Evolutionary conservation across 2,329 filamentous ascomycete genomes (phyloP).

Genomic region (Alternaria gaisen): DNA sequence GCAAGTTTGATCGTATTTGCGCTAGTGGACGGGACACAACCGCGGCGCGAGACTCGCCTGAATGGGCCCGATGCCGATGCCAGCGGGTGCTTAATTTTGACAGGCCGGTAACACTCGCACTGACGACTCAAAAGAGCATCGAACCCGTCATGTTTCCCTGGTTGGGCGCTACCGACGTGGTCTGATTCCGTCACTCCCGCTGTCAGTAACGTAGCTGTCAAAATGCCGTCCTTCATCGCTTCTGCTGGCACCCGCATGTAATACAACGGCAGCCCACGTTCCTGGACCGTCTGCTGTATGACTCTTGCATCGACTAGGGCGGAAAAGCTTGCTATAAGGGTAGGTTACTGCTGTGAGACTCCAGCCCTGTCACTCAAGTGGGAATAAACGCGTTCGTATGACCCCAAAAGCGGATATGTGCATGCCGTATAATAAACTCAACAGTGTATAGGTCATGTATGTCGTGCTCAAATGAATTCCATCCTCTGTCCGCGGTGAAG

Average conservation of each 20-base stretch:
- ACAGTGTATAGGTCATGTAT: slow-evolving; percentile 29
- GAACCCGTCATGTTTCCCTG: slow-evolving; percentile 18
- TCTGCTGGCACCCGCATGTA: slow-evolving; percentile 36
- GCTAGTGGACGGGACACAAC: slow-evolving; percentile 35
- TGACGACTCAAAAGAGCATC: slow-evolving; percentile 16
- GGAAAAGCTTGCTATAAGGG: slow-evolving; percentile 32
- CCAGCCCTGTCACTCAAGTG: slow-evolving; percentile 40
- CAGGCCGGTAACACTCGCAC: slow-evolving; percentile 41
- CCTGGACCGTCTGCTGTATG: slow-evolving; percentile 25
- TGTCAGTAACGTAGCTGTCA: slow-evolving; percentile 47
- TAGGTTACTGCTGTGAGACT: slow-evolving; percentile 36
- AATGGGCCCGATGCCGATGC: slow-evolving; percentile 21
- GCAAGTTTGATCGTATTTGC: slow-evolving; percentile 28
- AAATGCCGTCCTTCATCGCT: slow-evolving; percentile 37
- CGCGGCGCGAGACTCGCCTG: slow-evolving; percentile 26
- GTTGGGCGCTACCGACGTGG: slow-evolving; percentile 35
- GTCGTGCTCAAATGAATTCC: slow-evolving; percentile 9
- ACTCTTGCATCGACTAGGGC: slow-evolving; percentile 26
- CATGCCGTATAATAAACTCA: slow-evolving; percentile 38
- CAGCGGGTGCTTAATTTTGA: slow-evolving; percentile 40
- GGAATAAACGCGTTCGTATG: slow-evolving; percentile 33
- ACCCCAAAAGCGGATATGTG: slow-evolving; percentile 40
- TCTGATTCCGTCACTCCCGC: slow-evolving; percentile 41
- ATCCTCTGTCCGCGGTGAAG: slow-evolving; percentile 9
- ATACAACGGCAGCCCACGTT: slow-evolving; percentile 44